phyloP scores from a whole-genome alignment of 805 yeast genomes.

The Komagataella pastoris region DNA sequence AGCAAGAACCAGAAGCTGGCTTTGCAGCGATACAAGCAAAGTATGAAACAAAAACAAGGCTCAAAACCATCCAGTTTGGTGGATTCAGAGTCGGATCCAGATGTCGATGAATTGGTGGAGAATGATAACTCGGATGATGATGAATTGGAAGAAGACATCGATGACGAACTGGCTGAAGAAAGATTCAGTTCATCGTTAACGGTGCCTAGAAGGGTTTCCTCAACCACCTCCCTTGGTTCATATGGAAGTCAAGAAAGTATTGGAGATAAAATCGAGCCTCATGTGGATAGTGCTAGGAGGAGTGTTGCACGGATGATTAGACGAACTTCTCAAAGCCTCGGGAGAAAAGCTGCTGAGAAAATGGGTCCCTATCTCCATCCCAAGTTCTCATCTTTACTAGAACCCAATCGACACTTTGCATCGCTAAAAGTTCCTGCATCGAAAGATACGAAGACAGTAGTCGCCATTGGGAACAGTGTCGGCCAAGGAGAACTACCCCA shows the following conservation, averaged over 20 bases:
- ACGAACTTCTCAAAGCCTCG: constrained; percentile 65
- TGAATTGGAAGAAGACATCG: constrained; percentile 8
- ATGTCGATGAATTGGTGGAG: constrained; percentile 22
- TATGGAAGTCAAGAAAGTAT: constrained; percentile 12
- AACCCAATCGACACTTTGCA: constrained; percentile 91
- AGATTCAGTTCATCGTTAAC: neutral
- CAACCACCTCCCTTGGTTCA: constrained; percentile 12
- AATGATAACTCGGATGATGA: constrained; percentile 14
- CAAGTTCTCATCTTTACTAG: constrained; percentile 73
- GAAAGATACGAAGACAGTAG: constrained; percentile 30
- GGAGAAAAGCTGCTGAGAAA: constrained; percentile 73
- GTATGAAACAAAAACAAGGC: neutral
- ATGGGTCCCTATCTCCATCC: constrained; percentile 85
- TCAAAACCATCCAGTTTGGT: constrained; percentile 4
- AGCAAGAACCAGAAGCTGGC: constrained; percentile 7
- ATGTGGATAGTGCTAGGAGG: constrained; percentile 56
- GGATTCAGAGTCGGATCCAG: constrained; percentile 8
- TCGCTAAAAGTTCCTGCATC: constrained; percentile 37
- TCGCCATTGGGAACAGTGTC: constrained; percentile 28
- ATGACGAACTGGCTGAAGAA: constrained; percentile 10
- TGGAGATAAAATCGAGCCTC: constrained; percentile 33
- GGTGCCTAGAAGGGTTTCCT: constrained; percentile 2
- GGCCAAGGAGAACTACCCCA: constrained; percentile 1
- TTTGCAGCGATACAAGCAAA: neutral
- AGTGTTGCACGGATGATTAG: constrained; percentile 67